These are phyloP conservation scores for Benincasa hispida DNA, from an alignment of 306 rosid genomes.

Conservation along the genomic window DNA sequence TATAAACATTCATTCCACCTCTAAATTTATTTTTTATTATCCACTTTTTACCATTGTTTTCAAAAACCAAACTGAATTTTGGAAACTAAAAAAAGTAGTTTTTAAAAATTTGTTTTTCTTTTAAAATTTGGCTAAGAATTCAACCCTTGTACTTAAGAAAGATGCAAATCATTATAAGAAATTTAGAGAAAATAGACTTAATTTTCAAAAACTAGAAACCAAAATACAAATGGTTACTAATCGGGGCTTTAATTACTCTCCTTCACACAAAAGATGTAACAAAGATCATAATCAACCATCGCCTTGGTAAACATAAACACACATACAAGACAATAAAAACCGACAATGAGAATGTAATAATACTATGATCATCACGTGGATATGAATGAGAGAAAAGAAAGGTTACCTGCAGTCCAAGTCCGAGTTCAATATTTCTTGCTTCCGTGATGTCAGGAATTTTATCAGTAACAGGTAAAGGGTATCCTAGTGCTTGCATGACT, in stretches of 20 bases:
- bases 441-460: constrained; percentile 66
- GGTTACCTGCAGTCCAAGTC: constrained; percentile 87
- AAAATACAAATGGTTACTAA: too few relatives aligned
- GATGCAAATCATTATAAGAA: too few relatives aligned
- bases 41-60: too few relatives aligned
- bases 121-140: too few relatives aligned
- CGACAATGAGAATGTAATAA: not conserved
- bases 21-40: too few relatives aligned
- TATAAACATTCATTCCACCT: too few relatives aligned
- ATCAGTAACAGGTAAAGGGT: constrained; percentile 53
- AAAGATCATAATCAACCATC: not conserved
- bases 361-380: not conserved
- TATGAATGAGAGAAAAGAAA: constrained; percentile 1
- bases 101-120: too few relatives aligned
- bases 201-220: too few relatives aligned
- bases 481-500: constrained; percentile 60
- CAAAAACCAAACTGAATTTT: too few relatives aligned
- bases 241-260: not conserved
- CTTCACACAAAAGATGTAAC: not conserved
- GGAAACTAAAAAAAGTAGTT: too few relatives aligned
- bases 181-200: too few relatives aligned
- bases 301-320: not conserved
- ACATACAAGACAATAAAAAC: not conserved
- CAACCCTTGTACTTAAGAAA: too few relatives aligned
- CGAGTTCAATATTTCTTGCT: constrained; percentile 83